Evolutionary conservation across 805 yeast genomes (phyloP).

Genomic region (Lipomyces oligophaga): DNA sequence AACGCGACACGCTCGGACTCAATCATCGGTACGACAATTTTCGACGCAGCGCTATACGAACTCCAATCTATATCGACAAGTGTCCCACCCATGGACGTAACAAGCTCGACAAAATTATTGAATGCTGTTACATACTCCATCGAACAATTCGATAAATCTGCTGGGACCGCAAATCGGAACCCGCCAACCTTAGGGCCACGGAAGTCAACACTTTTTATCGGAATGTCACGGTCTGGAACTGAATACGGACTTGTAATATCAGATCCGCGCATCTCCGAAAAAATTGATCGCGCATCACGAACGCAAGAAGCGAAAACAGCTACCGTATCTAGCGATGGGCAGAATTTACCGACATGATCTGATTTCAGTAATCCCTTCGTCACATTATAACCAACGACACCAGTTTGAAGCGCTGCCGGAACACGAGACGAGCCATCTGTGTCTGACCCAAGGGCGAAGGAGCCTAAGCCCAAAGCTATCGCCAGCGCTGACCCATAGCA

Average conservation of each 20-base stretch:
- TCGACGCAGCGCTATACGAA: slow-evolving; percentile 5
- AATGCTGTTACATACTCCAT: slow-evolving; percentile 10
- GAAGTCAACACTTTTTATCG: slow-evolving; percentile 25
- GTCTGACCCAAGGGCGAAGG: slow-evolving; percentile 21
- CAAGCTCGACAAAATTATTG: slow-evolving; percentile 9
- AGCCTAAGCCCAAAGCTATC: slow-evolving; percentile 17
- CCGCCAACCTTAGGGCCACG: slow-evolving; percentile 28
- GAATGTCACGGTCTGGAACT: slow-evolving; percentile 17
- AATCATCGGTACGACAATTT: slow-evolving; percentile 7
- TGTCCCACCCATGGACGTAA: slow-evolving; percentile 17
- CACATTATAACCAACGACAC: slow-evolving; percentile 22
- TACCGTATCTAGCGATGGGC: slow-evolving; percentile 23
- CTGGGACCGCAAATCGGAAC: slow-evolving; percentile 23
- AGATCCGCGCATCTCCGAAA: slow-evolving; percentile 21
- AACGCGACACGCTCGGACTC: slow-evolving; percentile 22
- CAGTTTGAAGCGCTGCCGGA: slow-evolving; percentile 22
- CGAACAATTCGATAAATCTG: slow-evolving; percentile 11
- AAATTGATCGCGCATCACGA: slow-evolving; percentile 19
- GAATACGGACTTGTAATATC: slow-evolving; percentile 21
- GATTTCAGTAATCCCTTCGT: slow-evolving; percentile 23
- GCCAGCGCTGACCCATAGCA: slow-evolving; percentile 24
- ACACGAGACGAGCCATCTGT: slow-evolving; percentile 26
- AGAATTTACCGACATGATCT: slow-evolving; percentile 8
- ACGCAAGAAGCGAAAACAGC: slow-evolving; percentile 17
- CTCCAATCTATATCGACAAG: slow-evolving; percentile 20